Percentiles rank a stretch among this genome's conserved stretches.
These are phyloP conservation scores for Monosporascus sp. DNA, from an alignment of 2,329 filamentous ascomycete genomes.

Conservation along the genomic window DNA sequence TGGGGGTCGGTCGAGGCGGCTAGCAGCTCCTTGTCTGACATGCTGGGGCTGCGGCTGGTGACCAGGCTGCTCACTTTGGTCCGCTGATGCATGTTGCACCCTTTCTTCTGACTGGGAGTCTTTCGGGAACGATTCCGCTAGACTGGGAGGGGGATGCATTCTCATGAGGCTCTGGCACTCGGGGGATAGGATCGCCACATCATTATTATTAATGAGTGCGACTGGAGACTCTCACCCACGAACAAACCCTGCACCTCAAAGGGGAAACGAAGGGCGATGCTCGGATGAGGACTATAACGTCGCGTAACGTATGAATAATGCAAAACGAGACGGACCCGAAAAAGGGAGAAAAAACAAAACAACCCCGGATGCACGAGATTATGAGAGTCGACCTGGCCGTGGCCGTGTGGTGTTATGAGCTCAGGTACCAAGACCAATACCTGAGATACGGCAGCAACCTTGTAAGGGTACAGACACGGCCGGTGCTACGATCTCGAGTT, in stretches of 20 bases:
- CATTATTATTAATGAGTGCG: slow-evolving; percentile 17
- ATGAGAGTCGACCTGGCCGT: no score
- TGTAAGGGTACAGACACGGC: no score
- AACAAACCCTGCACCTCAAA: no score
- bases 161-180: slow-evolving; percentile 22
- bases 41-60: slow-evolving; percentile 21
- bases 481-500: no score
- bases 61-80: slow-evolving; percentile 4
- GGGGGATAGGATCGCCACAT: slow-evolving; percentile 20
- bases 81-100: slow-evolving; percentile 19
- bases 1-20: slow-evolving; percentile 21
- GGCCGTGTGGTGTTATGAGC: no score
- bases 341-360: no score
- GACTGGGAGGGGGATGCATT: slow-evolving; percentile 31
- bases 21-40: slow-evolving; percentile 20
- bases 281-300: no score
- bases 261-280: neutral
- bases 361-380: no score
- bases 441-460: no score
- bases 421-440: no score
- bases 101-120: slow-evolving; percentile 28
- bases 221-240: no score
- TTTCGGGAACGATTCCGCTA: slow-evolving; percentile 30
- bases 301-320: neutral
- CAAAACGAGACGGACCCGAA: no score